Base-by-base conservation (phyloP, 148 eudicot species). In the Gaultheria prostrata region DNA sequence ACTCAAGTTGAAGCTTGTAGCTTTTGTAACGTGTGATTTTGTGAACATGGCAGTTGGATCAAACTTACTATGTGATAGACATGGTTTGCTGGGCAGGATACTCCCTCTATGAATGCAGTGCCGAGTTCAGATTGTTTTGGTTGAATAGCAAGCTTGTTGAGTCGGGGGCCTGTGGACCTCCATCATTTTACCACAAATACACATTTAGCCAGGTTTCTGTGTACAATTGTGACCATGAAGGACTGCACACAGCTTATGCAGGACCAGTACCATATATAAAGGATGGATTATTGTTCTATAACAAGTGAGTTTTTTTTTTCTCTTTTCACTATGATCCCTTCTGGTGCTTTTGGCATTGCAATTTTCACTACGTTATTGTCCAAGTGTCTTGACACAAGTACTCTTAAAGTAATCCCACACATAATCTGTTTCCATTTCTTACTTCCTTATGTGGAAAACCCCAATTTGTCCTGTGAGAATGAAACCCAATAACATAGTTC, bases 121-220 rank as follows among this genome's bases (percentile, higher is more conserved):
- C 98, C 0, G 99, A 94, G 86, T 96, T 96, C 89, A 91, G 99
- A 86, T 93, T 92, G 86, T 96, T 93, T 87, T 96, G 98, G 99
- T 85, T 93, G 87, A 96, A 91, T 85, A 94, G 95, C 90, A 96
- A 93, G 91, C 95, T 96, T 87, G 80, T 87, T 39, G 99, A 96
- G 87, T 85, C 91, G 57, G 98, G 97, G 84, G 99, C 98, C 76
- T 93, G 94, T 83, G 92, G 90, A 57, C 87, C 90, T 73, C 94
- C 98, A 18, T 93, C 98, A 43, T 86, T 85, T 77, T 96, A 93
- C 86, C 99, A 94, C 71, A 93, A 84, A 85, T 96, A 91, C 85
- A 89, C 85, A 85, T 96, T 96, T 83, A 85, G 91, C 84, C 49
- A 90, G 51, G 90, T 96, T 86, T 89, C 95, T 70, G 88, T 92